Conservation (phyloP, 2,329 filamentous ascomycete genomes). For the Daldinia sp. region DNA sequence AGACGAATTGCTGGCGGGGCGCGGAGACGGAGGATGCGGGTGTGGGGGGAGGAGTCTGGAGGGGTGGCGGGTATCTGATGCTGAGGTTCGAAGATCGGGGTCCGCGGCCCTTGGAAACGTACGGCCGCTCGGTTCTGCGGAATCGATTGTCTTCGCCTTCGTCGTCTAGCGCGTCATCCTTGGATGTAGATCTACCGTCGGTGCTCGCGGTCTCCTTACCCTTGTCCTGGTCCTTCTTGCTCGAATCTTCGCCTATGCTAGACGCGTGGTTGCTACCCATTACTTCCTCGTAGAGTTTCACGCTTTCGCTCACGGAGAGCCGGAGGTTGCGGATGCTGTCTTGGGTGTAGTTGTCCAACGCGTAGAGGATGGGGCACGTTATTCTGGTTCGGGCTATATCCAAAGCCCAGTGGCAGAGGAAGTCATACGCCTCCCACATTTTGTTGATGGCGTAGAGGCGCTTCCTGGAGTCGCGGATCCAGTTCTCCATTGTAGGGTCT, state of each 20-base stretch:
- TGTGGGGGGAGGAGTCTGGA: not conserved
- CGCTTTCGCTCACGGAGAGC: not conserved
- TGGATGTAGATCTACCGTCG: not conserved
- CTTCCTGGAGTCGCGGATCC: not conserved
- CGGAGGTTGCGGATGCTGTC: not conserved
- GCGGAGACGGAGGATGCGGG: not conserved
- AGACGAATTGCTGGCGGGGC: not conserved
- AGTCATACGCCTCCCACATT: slow-evolving; percentile 13
- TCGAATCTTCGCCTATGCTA: not conserved
- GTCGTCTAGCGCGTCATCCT: not conserved
- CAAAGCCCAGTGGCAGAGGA: slow-evolving; percentile 16
- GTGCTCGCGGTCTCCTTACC: not conserved
- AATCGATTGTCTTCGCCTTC: not conserved
- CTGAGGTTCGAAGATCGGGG: not conserved
- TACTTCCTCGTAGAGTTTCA: not conserved
- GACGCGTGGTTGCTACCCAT: too few relatives aligned
- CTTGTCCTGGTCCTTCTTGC: not conserved
- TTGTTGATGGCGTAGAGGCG: slow-evolving; percentile 6
- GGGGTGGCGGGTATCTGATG: not conserved
- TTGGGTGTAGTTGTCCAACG: not conserved
- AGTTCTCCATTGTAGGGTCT: not conserved
- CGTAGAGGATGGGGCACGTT: not conserved
- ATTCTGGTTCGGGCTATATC: not conserved
- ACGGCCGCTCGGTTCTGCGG: not conserved
- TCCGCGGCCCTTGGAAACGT: not conserved